Evolutionary conservation across 371 early-diverging fungal genomes (phyloP).

Genomic region (Chytridiales sp.): DNA sequence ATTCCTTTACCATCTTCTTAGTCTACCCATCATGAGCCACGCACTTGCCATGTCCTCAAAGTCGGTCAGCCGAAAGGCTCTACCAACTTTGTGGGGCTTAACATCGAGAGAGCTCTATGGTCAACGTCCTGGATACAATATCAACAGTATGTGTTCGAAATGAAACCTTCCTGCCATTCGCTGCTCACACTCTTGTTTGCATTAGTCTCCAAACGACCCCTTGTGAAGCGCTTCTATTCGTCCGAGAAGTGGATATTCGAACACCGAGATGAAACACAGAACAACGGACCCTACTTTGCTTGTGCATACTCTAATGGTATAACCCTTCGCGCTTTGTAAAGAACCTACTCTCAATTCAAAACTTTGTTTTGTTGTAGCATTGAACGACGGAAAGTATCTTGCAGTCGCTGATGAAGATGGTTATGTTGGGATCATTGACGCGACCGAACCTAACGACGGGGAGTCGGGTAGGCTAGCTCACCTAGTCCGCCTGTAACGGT

Average conservation of each 20-base stretch:
- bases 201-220: constrained; percentile 6
- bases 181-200: no score
- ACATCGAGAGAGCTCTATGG: no score
- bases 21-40: no score
- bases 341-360: background rate
- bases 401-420: constrained; percentile 71
- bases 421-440: constrained; percentile 52
- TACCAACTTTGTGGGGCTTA: no score
- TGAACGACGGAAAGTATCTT: constrained; percentile 48
- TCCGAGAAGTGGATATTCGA: constrained; percentile 23
- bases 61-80: no score
- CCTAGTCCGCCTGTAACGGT: no score
- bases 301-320: constrained; percentile 27
- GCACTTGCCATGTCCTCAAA: no score
- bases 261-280: background rate
- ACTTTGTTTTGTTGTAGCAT: constrained; percentile 21
- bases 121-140: no score
- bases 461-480: constrained; percentile 26
- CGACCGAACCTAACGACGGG: constrained; percentile 43
- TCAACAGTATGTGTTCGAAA: no score
- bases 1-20: no score
- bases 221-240: constrained; percentile 19
- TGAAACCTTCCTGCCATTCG: no score
- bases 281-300: constrained; percentile 25
- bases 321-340: background rate